Base-by-base conservation (phyloP, 2,329 filamentous ascomycete genomes). In the Alternaria tenuissima region DNA sequence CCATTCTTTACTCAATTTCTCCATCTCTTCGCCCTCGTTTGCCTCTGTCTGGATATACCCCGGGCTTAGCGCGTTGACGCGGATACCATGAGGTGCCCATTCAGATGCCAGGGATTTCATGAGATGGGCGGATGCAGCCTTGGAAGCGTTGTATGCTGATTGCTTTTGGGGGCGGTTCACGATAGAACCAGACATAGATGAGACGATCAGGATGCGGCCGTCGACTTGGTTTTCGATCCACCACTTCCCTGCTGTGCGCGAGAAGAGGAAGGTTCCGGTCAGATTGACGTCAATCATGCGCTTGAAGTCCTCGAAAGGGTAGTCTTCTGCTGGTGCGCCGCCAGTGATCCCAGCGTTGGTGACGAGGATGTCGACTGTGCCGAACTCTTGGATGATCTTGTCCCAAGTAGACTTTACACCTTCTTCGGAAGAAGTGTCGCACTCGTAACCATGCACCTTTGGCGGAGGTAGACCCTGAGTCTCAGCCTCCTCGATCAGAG, bases 21-120 rank as follows among this genome's bases (percentile, higher is more conserved):
- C 42, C 52, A 56, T 60, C 16, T 56, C 52, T 36, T 55, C 72
- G 3, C 78, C 77, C 64, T 80, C 74, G 48, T 78, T 94, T 64
- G 93, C 84, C 5, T 89, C 90, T 5, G 91, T 94, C 82, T 93
- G 90, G 90, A 93, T 93, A 83, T 93, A 93, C 28, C 91, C 91
- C n/a, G 91, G 91, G 9, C 88, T 91, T 80, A 94, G 92, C 79
- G 87, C 89, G 85, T 94, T 94, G 74, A 93, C 91, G 46, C 91
- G 89, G 74, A 94, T 92, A 70, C 85, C 84, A 80, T 91, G 85
- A 79, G 90, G 90, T 75, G 91, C 90, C 91, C 91, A 94, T 81
- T 94, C 91, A 32, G 90, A 89, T 48, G 90, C 91, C 32, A 94
- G 86, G 3, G 89, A 93, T 83, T 91, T 92, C 79, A 88, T 90